Conservation (phyloP, 2,329 filamentous ascomycete species). For the Xylaria sp. region DNA sequence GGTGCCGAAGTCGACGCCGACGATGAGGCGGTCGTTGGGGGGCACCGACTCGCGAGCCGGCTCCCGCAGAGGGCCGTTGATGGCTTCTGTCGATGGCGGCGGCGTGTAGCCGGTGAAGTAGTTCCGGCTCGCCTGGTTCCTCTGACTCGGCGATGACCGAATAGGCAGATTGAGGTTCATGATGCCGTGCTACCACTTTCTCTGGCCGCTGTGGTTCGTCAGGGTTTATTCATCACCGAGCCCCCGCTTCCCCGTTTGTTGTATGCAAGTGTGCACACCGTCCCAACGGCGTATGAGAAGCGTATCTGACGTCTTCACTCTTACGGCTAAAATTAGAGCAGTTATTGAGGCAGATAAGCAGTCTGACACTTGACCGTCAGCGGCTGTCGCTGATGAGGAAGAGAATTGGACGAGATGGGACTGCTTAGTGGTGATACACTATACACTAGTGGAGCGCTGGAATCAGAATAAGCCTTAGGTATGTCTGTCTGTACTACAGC, state of each 20-base stretch:
- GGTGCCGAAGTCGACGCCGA: constrained; percentile 86
- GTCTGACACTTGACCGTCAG: constrained; percentile 13
- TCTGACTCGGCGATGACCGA: constrained; percentile 59
- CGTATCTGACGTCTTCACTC: constrained; percentile 7
- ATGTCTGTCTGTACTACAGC: constrained; percentile 17
- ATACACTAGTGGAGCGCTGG: constrained; percentile 35
- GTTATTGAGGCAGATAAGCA: not conserved
- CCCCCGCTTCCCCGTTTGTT: constrained; percentile 16
- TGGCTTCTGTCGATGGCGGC: constrained; percentile 69
- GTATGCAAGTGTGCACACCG: not conserved
- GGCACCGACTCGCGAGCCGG: constrained; percentile 63
- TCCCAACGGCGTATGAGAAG: not conserved
- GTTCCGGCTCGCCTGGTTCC: constrained; percentile 66
- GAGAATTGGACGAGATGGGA: constrained; percentile 7
- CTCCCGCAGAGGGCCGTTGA: constrained; percentile 70
- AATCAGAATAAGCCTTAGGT: constrained; percentile 11
- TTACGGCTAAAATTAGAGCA: not conserved
- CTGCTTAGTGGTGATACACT: constrained; percentile 27
- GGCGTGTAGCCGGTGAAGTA: constrained; percentile 67
- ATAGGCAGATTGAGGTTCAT: constrained; percentile 66
- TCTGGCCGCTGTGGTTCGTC: constrained; percentile 27
- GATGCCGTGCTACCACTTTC: constrained; percentile 36
- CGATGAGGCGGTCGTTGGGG: constrained; percentile 73
- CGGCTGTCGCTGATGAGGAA: constrained; percentile 27
- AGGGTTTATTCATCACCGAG: constrained; percentile 33